phyloP scores from a whole-genome alignment of 805 yeast genomes.

The Metschnikowia reukaufii region DNA sequence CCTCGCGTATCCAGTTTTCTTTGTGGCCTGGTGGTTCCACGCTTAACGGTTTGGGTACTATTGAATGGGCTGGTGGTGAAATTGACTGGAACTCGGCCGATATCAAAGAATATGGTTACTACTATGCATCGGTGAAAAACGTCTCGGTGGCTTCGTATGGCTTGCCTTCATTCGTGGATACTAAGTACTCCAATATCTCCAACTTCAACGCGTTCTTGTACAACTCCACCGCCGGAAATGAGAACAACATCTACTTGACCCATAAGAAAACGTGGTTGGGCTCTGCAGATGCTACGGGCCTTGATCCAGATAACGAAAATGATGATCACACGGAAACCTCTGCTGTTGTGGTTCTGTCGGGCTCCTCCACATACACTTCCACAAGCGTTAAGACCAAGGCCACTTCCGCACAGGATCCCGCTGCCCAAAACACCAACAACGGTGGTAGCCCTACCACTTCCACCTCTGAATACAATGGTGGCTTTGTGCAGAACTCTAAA shows the following conservation, averaged over 20 bases:
- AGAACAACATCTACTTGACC: slow-evolving; percentile 52
- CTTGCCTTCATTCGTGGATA: slow-evolving; percentile 60
- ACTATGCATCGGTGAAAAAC: slow-evolving; percentile 61
- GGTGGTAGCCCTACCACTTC: slow-evolving; percentile 12
- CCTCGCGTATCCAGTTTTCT: slow-evolving; percentile 69
- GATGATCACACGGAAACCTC: slow-evolving; percentile 14
- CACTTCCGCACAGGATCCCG: slow-evolving; percentile 14
- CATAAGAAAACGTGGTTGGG: slow-evolving; percentile 62
- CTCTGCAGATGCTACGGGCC: slow-evolving; percentile 63
- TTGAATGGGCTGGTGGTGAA: slow-evolving; percentile 85
- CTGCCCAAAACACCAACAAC: slow-evolving; percentile 15
- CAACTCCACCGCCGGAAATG: slow-evolving; percentile 44
- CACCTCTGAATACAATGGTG: slow-evolving; percentile 30
- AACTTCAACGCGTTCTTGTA: slow-evolving; percentile 48
- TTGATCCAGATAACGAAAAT: slow-evolving; percentile 48
- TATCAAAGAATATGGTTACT: slow-evolving; percentile 75
- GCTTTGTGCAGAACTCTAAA: slow-evolving; percentile 36
- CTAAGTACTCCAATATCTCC: slow-evolving; percentile 35
- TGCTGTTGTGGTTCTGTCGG: slow-evolving; percentile 18
- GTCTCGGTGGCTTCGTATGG: slow-evolving; percentile 69
- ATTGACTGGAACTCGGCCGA: slow-evolving; percentile 82
- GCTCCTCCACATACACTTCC: slow-evolving; percentile 21
- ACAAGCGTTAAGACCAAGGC: slow-evolving; percentile 15
- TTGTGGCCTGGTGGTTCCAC: slow-evolving; percentile 76
- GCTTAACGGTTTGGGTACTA: slow-evolving; percentile 58